These are phyloP conservation scores for Ceratocystis smalleyi DNA, from an alignment of 2,329 filamentous ascomycete genomes.

Conservation along the genomic window DNA sequence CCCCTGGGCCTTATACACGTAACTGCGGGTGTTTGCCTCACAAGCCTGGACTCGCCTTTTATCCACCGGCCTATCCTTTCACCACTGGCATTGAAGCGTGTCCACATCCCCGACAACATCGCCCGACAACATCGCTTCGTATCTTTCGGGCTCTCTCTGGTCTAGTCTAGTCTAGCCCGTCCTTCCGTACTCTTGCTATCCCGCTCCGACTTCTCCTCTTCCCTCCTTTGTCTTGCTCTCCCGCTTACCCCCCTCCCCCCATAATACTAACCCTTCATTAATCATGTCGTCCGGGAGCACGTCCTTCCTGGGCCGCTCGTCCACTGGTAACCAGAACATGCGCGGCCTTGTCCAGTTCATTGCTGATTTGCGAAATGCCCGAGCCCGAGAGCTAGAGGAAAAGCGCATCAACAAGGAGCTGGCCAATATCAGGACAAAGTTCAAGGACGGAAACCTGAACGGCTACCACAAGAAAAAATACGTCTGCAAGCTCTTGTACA, in stretches of 20 bases:
- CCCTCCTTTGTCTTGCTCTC: slow-evolving; percentile 18
- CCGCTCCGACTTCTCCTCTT: not conserved
- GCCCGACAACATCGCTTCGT: not conserved
- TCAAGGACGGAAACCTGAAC: slow-evolving; percentile 84
- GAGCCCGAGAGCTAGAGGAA: slow-evolving; percentile 89
- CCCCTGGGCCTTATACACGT: no score
- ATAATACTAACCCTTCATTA: no score
- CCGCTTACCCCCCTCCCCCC: no score
- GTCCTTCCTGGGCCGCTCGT: slow-evolving; percentile 52
- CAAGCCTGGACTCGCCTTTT: not conserved
- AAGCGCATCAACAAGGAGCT: slow-evolving; percentile 99
- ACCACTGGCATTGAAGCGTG: not conserved
- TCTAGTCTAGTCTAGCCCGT: not conserved
- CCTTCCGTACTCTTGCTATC: not conserved
- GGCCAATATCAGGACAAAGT: slow-evolving; percentile 95
- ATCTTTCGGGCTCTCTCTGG: not conserved
- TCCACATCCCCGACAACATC: not conserved
- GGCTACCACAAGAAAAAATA: slow-evolving; percentile 99
- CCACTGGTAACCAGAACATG: slow-evolving; percentile 51
- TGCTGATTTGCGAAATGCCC: slow-evolving; percentile 84
- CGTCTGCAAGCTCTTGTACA: slow-evolving; percentile 98
- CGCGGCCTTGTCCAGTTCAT: slow-evolving; percentile 93
- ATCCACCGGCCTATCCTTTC: not conserved
- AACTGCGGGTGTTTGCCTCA: no score
- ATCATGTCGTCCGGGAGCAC: slow-evolving; percentile 40